Evolutionary conservation across 768 basidiomycete genomes (phyloP).

Genomic region (Leccinum subtestaceum): DNA sequence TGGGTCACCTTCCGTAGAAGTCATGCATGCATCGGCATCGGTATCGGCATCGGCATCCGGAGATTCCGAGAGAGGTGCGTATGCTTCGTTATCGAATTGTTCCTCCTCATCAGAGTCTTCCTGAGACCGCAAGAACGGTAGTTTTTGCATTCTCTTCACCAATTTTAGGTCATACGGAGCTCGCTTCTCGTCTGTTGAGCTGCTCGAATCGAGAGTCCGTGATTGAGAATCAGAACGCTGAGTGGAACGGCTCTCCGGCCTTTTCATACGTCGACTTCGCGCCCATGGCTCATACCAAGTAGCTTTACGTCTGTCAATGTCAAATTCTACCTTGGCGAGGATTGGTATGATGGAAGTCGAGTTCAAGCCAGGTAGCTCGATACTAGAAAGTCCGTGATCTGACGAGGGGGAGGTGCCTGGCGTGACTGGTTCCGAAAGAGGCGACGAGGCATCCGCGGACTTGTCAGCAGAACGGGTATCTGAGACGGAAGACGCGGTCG

Average conservation of each 20-base stretch:
- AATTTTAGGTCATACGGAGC: constrained; percentile 50
- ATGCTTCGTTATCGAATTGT: constrained; percentile 25
- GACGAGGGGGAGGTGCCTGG: constrained; percentile 49
- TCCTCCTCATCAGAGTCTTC: constrained; percentile 28
- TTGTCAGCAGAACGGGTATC: constrained; percentile 47
- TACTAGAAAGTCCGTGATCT: constrained; percentile 41
- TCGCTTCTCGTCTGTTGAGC: constrained; percentile 28
- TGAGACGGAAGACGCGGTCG: constrained; percentile 37
- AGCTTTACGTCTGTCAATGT: constrained; percentile 79
- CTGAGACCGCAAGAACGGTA: constrained; percentile 29
- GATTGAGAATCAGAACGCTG: constrained; percentile 25
- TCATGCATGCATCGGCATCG: constrained; percentile 39
- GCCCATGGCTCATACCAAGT: constrained; percentile 87
- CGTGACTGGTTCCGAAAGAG: constrained; percentile 45
- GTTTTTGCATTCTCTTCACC: constrained; percentile 47
- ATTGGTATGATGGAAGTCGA: constrained; percentile 72
- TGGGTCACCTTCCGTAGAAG: constrained; percentile 44
- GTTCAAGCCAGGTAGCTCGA: constrained; percentile 65
- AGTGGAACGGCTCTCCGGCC: constrained; percentile 43
- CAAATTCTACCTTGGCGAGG: constrained; percentile 93
- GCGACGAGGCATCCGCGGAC: constrained; percentile 47
- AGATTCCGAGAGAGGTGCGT: constrained; percentile 31
- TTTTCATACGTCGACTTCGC: constrained; percentile 58
- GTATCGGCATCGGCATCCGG: constrained; percentile 5
- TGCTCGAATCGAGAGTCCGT: constrained; percentile 21